A percentile compares a stretch with the other conserved stretches of the same genome.
phyloP scores from a whole-genome alignment of 495 filamentous ascomycete genomes.

The Hamigera avellanea region DNA sequence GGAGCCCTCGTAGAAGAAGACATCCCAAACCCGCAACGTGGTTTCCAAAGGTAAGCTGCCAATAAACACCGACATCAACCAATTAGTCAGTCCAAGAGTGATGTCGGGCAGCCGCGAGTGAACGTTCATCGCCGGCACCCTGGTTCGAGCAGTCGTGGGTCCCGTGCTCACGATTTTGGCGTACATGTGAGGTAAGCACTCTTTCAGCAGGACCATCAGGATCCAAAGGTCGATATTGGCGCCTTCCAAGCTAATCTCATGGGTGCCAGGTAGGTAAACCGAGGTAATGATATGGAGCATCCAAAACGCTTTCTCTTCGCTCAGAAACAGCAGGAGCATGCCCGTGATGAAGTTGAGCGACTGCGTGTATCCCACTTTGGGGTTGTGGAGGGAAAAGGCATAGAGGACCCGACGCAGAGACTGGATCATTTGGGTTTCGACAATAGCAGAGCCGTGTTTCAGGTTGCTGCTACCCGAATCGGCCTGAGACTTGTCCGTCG shows the following conservation, averaged over 20 bases:
- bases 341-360: slow-evolving; percentile 96
- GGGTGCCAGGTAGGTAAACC: slow-evolving; percentile 80
- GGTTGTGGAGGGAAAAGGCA: slow-evolving; percentile 82
- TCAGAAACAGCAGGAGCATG: slow-evolving; percentile 83
- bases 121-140: slow-evolving; percentile 31
- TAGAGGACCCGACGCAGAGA: slow-evolving; percentile 76
- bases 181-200: slow-evolving; percentile 79
- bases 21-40: slow-evolving; percentile 86
- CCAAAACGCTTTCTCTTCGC: slow-evolving; percentile 88
- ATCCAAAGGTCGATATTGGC: slow-evolving; percentile 93
- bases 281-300: slow-evolving; percentile 88
- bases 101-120: slow-evolving; percentile 70
- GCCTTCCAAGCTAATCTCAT: slow-evolving; percentile 83
- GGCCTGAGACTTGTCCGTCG: slow-evolving; percentile 7
- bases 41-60: slow-evolving; percentile 85
- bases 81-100: slow-evolving; percentile 86
- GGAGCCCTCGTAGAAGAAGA: slow-evolving; percentile 90
- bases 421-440: slow-evolving; percentile 66
- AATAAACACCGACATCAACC: slow-evolving; percentile 97
- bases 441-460: slow-evolving; percentile 21
- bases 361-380: slow-evolving; percentile 88
- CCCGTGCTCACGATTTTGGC: slow-evolving; percentile 73
- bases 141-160: slow-evolving; percentile 35
- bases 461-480: slow-evolving; percentile 20
- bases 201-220: slow-evolving; percentile 73